phyloP scores from a whole-genome alignment of 768 basidiomycete species.

The Mycena leptocephala region DNA sequence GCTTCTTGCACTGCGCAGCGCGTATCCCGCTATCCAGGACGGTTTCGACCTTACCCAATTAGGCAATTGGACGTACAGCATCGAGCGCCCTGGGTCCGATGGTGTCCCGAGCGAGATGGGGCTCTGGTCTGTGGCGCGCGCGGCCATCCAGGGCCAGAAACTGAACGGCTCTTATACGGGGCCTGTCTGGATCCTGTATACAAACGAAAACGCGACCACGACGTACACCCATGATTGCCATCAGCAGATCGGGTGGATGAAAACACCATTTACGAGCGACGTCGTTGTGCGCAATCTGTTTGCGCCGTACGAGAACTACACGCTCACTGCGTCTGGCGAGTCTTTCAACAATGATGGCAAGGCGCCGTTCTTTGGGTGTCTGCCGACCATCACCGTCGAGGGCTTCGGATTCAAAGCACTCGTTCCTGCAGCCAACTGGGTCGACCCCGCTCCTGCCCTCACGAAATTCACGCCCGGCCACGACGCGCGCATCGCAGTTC shows the following conservation, averaged over 20 bases:
- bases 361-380: slow-evolving; percentile 84
- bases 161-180: slow-evolving; percentile 74
- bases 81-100: slow-evolving; percentile 91
- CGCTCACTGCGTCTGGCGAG: slow-evolving; percentile 75
- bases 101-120: slow-evolving; percentile 88
- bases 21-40: slow-evolving; percentile 86
- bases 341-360: slow-evolving; percentile 73
- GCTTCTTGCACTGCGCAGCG: slow-evolving; percentile 77
- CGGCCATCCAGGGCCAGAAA: slow-evolving; percentile 74
- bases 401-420: slow-evolving; percentile 88
- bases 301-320: slow-evolving; percentile 87
- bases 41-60: slow-evolving; percentile 89
- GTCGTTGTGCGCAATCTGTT: slow-evolving; percentile 81
- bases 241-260: slow-evolving; percentile 73
- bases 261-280: slow-evolving; percentile 81
- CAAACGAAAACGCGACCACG: slow-evolving; percentile 86
- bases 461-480: slow-evolving; percentile 91
- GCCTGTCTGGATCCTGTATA: slow-evolving; percentile 88
- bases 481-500: slow-evolving; percentile 78
- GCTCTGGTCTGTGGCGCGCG: slow-evolving; percentile 86
- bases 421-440: slow-evolving; percentile 81
- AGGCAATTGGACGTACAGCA: slow-evolving; percentile 88
- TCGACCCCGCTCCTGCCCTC: slow-evolving; percentile 78
- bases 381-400: slow-evolving; percentile 75
- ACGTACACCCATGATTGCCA: slow-evolving; percentile 78